Evolutionary conservation across 1,139 yeast genomes (phyloP).

Genomic region (Candida tetrigidarum): DNA sequence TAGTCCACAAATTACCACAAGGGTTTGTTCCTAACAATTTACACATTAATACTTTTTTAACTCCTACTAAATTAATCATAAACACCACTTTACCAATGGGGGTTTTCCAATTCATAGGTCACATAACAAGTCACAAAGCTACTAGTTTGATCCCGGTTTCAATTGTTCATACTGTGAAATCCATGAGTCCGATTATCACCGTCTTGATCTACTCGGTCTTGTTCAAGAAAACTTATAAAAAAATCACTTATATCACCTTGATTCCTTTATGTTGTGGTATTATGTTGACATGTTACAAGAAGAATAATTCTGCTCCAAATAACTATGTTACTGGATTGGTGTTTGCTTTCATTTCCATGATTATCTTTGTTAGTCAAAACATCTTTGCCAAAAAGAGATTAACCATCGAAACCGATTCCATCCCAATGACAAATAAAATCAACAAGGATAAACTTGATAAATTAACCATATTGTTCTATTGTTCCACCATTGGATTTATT

Average conservation of each 20-base stretch:
- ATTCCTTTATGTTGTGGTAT: conserved; percentile 82
- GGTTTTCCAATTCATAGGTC: conserved; percentile 87
- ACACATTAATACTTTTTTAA: conserved; percentile 38
- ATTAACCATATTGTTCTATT: conserved; percentile 79
- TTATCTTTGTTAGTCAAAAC: conserved; percentile 89
- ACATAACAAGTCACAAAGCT: conserved; percentile 86
- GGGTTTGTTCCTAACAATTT: conserved; percentile 57
- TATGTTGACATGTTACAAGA: conserved; percentile 75
- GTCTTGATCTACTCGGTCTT: conserved; percentile 75
- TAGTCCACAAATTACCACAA: conserved; percentile 48
- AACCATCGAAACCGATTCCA: conserved; percentile 40
- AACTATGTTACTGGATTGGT: conserved; percentile 59
- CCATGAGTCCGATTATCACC: conserved; percentile 85
- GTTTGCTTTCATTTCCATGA: conserved; percentile 80
- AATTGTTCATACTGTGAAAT: conserved; percentile 89
- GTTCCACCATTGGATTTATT: conserved; percentile 79
- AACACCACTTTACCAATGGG: conserved; percentile 91
- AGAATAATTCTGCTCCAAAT: conserved; percentile 19
- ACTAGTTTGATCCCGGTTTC: conserved; percentile 89
- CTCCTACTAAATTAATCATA: conserved; percentile 59
- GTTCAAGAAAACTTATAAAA: conserved; percentile 58
- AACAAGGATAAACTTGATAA: conserved; percentile 65
- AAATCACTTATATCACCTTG: conserved; percentile 75
- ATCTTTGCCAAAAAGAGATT: conserved; percentile 86
- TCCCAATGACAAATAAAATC: conserved; percentile 14